A percentile compares a stretch with the other conserved stretches of the same genome.
These are phyloP conservation scores for Colletotrichum sojae DNA, from an alignment of 2,329 filamentous ascomycete genomes.

Conservation along the genomic window DNA sequence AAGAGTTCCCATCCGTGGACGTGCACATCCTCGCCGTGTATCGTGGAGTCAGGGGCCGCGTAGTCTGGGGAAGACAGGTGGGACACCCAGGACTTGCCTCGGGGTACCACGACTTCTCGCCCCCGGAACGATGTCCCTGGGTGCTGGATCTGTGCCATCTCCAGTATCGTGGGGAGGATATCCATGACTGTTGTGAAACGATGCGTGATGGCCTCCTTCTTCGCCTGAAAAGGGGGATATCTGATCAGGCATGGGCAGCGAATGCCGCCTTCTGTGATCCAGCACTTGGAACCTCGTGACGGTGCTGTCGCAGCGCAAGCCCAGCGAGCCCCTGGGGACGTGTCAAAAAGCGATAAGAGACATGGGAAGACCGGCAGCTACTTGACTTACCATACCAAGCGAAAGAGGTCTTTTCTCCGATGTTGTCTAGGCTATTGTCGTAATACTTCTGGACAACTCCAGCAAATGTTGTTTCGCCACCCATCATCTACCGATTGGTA, in stretches of 20 bases:
- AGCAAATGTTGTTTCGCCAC: conserved; percentile 21
- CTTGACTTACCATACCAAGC: conserved; percentile 61
- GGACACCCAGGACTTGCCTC: conserved; percentile 61
- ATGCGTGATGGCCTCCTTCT: conserved; percentile 53
- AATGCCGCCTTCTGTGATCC: conserved; percentile 3
- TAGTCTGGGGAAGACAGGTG: conserved; percentile 49
- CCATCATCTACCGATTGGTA: conserved; percentile 18
- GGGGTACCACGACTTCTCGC: conserved; percentile 65
- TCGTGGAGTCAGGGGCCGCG: conserved; percentile 49
- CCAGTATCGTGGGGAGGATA: conserved; percentile 62
- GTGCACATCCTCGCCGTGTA: conserved; percentile 63
- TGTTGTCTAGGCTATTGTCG: conserved; percentile 63
- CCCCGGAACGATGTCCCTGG: conserved; percentile 54
- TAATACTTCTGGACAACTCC: conserved; percentile 67
- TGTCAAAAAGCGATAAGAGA: background rate
- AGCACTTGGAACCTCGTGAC: conserved; percentile 35
- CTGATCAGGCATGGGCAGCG: conserved; percentile 58
- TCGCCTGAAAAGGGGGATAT: conserved; percentile 36
- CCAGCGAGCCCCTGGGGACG: conserved; percentile 54
- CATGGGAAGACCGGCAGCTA: background rate
- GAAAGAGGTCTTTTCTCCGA: conserved; percentile 65
- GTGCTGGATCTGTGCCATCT: conserved; percentile 61
- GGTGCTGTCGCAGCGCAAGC: conserved; percentile 55
- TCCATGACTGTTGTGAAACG: conserved; percentile 67
- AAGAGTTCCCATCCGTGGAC: conserved; percentile 70